phyloP scores from a whole-genome alignment of 306 rosid species.

The Lagenaria siceraria region DNA sequence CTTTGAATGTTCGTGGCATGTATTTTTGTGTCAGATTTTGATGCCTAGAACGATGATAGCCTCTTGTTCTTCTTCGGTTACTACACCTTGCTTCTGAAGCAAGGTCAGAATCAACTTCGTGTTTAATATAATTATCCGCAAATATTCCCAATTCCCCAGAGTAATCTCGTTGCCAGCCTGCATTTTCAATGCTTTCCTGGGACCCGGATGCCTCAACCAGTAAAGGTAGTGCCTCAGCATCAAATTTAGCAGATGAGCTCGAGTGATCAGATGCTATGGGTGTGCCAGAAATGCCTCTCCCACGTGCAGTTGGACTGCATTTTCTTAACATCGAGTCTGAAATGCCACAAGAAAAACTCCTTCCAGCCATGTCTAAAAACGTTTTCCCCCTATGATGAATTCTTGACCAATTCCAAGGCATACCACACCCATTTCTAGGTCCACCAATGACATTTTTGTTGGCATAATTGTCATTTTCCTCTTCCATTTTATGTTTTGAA shows the following conservation, averaged over 20 bases:
- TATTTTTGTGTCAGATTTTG: slow-evolving; percentile 81
- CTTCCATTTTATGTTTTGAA: slow-evolving; percentile 52
- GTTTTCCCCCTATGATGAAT: slow-evolving; percentile 90
- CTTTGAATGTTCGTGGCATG: slow-evolving; percentile 76
- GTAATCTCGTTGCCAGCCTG: slow-evolving; percentile 68
- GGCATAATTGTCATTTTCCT: slow-evolving; percentile 33
- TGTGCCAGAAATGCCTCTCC: slow-evolving; percentile 49
- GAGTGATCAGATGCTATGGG: slow-evolving; percentile 58
- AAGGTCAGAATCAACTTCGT: slow-evolving; percentile 71
- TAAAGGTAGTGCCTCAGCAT: slow-evolving; percentile 75
- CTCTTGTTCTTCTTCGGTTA: slow-evolving; percentile 46
- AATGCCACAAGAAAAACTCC: slow-evolving; percentile 88
- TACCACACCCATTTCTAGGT: slow-evolving; percentile 88
- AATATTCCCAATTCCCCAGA: slow-evolving; percentile 89
- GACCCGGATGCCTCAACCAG: slow-evolving; percentile 85
- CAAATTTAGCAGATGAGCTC: slow-evolving; percentile 51
- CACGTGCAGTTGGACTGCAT: slow-evolving; percentile 41
- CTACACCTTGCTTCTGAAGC: slow-evolving; percentile 91
- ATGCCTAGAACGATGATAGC: slow-evolving; percentile 43
- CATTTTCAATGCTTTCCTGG: slow-evolving; percentile 60
- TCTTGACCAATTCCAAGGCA: slow-evolving; percentile 98
- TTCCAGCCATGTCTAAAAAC: slow-evolving; percentile 86
- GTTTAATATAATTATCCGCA: slow-evolving; percentile 69
- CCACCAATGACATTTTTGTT: slow-evolving; percentile 64
- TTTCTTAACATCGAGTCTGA: slow-evolving; percentile 71